Evolutionary conservation across 441 rosid genomes (phyloP), one percentile per base, ranked within the genome.

Genomic region (Populus trichocarpa): DNA sequence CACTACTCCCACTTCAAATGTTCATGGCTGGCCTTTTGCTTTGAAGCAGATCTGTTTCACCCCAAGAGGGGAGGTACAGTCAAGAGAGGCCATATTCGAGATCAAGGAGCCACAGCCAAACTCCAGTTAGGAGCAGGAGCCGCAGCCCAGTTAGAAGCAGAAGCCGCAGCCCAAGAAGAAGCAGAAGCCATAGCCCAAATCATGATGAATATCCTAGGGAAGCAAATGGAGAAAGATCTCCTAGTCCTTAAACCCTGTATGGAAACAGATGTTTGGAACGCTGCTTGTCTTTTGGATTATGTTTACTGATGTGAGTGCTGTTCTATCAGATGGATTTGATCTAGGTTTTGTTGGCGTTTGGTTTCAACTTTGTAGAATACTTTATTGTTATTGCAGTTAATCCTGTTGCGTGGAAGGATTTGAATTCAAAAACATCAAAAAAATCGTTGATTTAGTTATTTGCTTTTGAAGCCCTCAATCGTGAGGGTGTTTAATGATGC

Each of bases 51-150:
- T 92, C 99, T 61, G 77, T 84, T 68, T 89, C 99, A 30, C 97
- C 97, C n/a, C 88, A 85, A 76, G 97, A 83, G 81, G 86, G 80
- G 71, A 87, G 86, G 79, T 81, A 87, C n/a, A 88, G 85, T 78
- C 86, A 81, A 78, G 94, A 85, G 85, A 84, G 93, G 85, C 87
- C 95, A 70, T 88, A 86, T 81, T 95, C 97, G 14, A 91, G 85
- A 12, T 92, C 95, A 42, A 87, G 95, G 82, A 89, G 92, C 86
- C 91, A 82, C 71, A 90, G 95, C 80, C 88, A 67, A 84, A 88
- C 91, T 83, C 92, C 84, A 4, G n/a, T 57, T 35, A 79, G 81
- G 6, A 85, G 85, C 75, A 78, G 71, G 64, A 83, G 90, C 50
- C 88, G 77, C 2, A 87, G 85, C 67, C 83, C 74, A 46, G 81